Percentiles rank a stretch among this genome's conserved stretches.
phyloP scores from a whole-genome alignment of 176 grass and related monocot genomes.

The Aegilops umbellulata region DNA sequence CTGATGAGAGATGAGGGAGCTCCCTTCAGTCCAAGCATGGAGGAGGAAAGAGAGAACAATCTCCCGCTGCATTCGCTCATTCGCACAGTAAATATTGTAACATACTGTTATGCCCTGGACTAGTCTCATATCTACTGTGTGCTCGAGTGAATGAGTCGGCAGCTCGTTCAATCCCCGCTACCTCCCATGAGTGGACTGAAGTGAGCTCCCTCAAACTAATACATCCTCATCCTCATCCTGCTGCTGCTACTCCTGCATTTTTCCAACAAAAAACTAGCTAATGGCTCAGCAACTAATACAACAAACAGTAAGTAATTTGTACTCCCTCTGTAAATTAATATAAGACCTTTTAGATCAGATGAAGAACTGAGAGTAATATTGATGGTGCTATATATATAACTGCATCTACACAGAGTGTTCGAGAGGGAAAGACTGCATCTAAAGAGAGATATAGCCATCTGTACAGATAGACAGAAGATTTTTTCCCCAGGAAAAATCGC shows the following conservation, averaged over 20 bases:
- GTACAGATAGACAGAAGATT: not conserved
- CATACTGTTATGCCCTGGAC: not conserved
- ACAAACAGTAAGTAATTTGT: not conserved
- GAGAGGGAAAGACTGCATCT: not conserved
- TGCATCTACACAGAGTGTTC: not conserved
- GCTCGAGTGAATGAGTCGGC: constrained; percentile 28
- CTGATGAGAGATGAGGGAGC: constrained; percentile 23
- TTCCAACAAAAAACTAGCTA: not conserved
- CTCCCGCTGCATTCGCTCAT: constrained; percentile 26
- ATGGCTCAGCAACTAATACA: not conserved
- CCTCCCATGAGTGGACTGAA: constrained; percentile 29
- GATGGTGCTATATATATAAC: not conserved
- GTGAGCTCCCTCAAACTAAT: constrained; percentile 14
- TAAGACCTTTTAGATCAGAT: no score
- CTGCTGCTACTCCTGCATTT: not conserved
- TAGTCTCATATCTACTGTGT: not conserved
- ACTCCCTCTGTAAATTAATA: no score
- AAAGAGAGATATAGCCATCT: not conserved
- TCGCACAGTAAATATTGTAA: not conserved
- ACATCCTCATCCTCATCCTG: not conserved
- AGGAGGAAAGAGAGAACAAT: constrained; percentile 30
- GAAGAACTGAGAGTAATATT: not conserved
- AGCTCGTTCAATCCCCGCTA: constrained; percentile 35
- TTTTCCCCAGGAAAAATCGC: not conserved
- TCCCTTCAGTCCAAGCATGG: constrained; percentile 40